These are phyloP conservation scores for Pycnococcus provasolii DNA, from an alignment of 139 green algal species.

Conservation along the genomic window DNA sequence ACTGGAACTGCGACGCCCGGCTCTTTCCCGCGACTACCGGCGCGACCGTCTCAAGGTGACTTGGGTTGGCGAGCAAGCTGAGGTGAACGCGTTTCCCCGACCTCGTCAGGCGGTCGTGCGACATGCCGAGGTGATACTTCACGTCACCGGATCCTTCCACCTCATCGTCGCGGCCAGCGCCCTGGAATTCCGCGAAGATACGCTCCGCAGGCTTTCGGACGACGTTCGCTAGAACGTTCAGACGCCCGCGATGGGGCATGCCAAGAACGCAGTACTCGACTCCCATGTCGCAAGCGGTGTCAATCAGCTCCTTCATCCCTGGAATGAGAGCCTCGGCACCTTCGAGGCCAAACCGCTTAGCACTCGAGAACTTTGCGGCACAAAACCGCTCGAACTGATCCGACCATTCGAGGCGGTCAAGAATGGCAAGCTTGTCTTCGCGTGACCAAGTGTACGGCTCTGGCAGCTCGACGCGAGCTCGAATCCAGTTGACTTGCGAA, in stretches of 20 bases:
- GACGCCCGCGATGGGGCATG: slow-evolving; percentile 61
- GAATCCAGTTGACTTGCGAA: slow-evolving; percentile 91
- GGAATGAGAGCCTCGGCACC: slow-evolving; percentile 88
- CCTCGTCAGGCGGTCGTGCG: slow-evolving; percentile 81
- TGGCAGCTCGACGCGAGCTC: slow-evolving; percentile 39
- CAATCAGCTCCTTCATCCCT: slow-evolving; percentile 90
- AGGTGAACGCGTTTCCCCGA: slow-evolving; percentile 77
- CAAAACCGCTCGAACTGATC: slow-evolving; percentile 95
- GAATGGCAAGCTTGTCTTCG: slow-evolving; percentile 67
- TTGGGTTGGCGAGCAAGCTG: slow-evolving; percentile 89
- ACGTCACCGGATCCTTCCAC: slow-evolving; percentile 60
- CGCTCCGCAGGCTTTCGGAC: slow-evolving; percentile 92
- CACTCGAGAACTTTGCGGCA: slow-evolving; percentile 70
- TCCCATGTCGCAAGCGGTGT: slow-evolving; percentile 72
- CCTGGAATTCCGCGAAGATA: slow-evolving; percentile 91
- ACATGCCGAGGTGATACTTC: slow-evolving; percentile 98
- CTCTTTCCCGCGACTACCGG: slow-evolving; percentile 85
- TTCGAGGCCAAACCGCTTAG: slow-evolving; percentile 47
- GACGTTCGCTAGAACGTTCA: slow-evolving; percentile 97
- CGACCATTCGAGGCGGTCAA: slow-evolving; percentile 86
- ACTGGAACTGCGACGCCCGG: slow-evolving; percentile 73
- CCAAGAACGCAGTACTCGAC: slow-evolving; percentile 78
- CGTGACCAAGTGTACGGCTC: background rate
- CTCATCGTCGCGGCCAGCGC: slow-evolving; percentile 48
- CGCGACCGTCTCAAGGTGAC: slow-evolving; percentile 89